phyloP scores from a whole-genome alignment of 2,329 filamentous ascomycete species.

The Calycina herbarum region DNA sequence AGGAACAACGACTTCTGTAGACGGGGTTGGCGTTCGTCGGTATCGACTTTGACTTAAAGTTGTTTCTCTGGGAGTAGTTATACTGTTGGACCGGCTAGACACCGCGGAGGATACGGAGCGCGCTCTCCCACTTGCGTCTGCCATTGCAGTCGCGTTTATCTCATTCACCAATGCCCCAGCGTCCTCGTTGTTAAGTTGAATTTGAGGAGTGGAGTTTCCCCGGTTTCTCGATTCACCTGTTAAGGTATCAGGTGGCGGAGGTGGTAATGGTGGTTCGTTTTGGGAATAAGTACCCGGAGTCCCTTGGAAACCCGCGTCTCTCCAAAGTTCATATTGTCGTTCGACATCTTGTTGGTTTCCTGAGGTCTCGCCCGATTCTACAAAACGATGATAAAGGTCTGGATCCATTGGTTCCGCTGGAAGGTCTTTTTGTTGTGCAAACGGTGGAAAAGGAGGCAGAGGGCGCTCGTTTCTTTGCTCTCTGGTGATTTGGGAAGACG shows the following conservation, averaged over 20 bases:
- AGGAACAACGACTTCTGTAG: constrained; percentile 55
- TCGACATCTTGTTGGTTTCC: constrained; percentile 3
- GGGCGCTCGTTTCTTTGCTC: constrained; percentile 12
- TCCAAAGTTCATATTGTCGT: constrained; percentile 14
- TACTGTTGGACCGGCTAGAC: background rate
- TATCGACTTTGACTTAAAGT: constrained; percentile 11
- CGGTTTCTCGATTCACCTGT: constrained; percentile 13
- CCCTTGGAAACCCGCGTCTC: constrained; percentile 10
- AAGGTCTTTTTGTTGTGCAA: background rate
- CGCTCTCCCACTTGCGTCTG: constrained; percentile 1
- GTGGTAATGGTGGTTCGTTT: background rate
- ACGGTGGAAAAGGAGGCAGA: constrained; percentile 13
- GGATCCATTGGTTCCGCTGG: background rate
- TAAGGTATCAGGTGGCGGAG: background rate
- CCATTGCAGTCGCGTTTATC: background rate
- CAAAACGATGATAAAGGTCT: constrained; percentile 4
- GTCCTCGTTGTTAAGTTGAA: background rate
- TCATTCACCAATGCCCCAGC: constrained; percentile 5
- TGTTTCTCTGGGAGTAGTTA: constrained; percentile 2
- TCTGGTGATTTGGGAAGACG: background rate
- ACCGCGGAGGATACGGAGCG: background rate
- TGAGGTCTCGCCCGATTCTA: background rate
- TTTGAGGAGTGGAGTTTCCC: constrained; percentile 14
- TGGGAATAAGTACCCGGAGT: constrained; percentile 7
- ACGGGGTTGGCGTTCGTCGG: background rate